Evolutionary conservation across 805 yeast species (phyloP).

Genomic region (Diddensiella santjacobensis): DNA sequence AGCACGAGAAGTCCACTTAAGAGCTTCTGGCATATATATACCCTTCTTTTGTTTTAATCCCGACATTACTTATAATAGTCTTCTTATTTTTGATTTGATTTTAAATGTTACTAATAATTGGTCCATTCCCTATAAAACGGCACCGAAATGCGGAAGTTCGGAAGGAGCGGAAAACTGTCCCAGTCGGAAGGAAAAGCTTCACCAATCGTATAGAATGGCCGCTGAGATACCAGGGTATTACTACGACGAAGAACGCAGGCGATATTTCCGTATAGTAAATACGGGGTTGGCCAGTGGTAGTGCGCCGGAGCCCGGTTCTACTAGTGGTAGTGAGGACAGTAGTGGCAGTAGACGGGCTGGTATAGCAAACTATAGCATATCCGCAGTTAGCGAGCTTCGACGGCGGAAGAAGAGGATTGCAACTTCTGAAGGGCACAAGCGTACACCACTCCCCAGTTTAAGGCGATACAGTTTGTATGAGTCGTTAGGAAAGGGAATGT

Average conservation of each 20-base stretch:
- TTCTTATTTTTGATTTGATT: too few relatives aligned
- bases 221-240: slow-evolving; percentile 23
- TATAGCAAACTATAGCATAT: slow-evolving; percentile 21
- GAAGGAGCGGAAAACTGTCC: too few relatives aligned
- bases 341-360: too few relatives aligned
- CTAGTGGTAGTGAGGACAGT: neutral
- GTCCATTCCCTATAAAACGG: too few relatives aligned
- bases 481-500: neutral
- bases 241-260: slow-evolving; percentile 23
- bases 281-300: slow-evolving; percentile 26
- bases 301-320: slow-evolving; percentile 17
- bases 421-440: neutral
- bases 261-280: slow-evolving; percentile 26
- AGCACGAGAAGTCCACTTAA: slow-evolving; percentile 53
- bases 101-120: too few relatives aligned
- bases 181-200: neutral
- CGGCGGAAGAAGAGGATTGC: neutral
- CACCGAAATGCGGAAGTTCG: too few relatives aligned
- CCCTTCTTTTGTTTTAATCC: too few relatives aligned
- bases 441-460: neutral
- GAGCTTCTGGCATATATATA: too few relatives aligned
- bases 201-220: neutral
- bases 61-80: too few relatives aligned
- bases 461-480: neutral
- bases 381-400: slow-evolving; percentile 10